Evolutionary conservation across 2,329 filamentous ascomycete species (phyloP).

Genomic region (Microcyclospora pomicola): DNA sequence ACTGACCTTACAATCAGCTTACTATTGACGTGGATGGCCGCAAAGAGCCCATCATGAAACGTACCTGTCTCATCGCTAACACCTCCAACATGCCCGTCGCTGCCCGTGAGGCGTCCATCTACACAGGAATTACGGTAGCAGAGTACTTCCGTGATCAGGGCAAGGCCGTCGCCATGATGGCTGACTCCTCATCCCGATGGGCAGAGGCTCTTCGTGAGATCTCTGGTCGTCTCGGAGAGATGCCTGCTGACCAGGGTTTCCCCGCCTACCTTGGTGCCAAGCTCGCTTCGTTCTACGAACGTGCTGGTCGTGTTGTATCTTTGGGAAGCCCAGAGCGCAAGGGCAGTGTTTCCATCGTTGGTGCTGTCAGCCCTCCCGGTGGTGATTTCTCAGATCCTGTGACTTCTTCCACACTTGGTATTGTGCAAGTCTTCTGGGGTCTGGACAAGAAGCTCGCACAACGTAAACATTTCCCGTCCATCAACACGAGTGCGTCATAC

Average conservation of each 20-base stretch:
- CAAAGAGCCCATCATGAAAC: constrained; percentile 99
- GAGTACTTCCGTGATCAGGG: constrained; percentile 98
- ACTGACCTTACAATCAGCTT: constrained; percentile 38
- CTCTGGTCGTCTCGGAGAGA: constrained; percentile 95
- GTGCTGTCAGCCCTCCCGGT: constrained; percentile 90
- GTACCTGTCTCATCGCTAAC: constrained; percentile 94
- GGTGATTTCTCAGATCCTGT: constrained; percentile 99
- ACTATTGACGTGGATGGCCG: constrained; percentile 88
- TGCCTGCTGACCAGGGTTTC: constrained; percentile 99
- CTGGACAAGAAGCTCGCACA: constrained; percentile 98
- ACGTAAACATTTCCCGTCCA: constrained; percentile 96
- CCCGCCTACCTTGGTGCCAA: constrained; percentile 94
- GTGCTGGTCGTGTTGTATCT: constrained; percentile 73
- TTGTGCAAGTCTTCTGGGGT: constrained; percentile 99
- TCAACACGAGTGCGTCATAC: constrained; percentile 91
- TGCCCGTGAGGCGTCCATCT: constrained; percentile 63
- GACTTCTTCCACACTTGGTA: constrained; percentile 82
- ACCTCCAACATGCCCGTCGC: constrained; percentile 99
- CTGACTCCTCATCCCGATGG: constrained; percentile 95
- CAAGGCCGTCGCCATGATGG: constrained; percentile 99
- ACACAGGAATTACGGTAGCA: constrained; percentile 86
- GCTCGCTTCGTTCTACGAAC: constrained; percentile 97
- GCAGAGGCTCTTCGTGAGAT: constrained; percentile 97
- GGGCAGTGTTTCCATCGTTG: constrained; percentile 94
- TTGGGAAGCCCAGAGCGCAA: constrained; percentile 79